Base-by-base conservation (phyloP, 257 asterid genomes). In the Buddleja alternifolia region DNA sequence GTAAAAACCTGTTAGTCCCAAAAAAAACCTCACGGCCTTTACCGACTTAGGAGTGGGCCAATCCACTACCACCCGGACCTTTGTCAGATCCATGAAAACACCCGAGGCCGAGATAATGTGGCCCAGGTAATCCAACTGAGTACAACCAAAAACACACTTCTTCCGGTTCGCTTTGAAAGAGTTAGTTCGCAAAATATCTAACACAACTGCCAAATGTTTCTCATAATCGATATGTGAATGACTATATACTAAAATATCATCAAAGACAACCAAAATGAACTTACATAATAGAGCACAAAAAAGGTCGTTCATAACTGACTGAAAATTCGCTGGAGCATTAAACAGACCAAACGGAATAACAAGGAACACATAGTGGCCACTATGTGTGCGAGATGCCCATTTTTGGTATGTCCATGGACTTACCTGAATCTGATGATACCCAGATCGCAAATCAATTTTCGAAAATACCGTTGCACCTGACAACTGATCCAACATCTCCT, bases 321-420 rank as follows among this genome's bases (percentile, higher is more conserved):
- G 69, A 19, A 63, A 63, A 6, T 39, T 63, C 0, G 39, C 52
- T 0, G 58, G 69, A 2, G 69, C 69, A 21, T 63, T 63, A 1
- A 39, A 36, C 23, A 51, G 21, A 10, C 57, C n/a, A n/a, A n/a
- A n/a, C n/a, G n/a, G n/a, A n/a, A n/a, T n/a, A n/a, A n/a, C n/a
- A n/a, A n/a, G n/a, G n/a, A n/a, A n/a, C n/a, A n/a, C n/a, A n/a
- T n/a, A n/a, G n/a, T n/a, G n/a, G n/a, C n/a, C n/a, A n/a, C 57
- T 51, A 21, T 51, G 57, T 11, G 57, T 51, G 23, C 57, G 10
- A 21, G 15, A 51, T 11, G 57, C 23, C n/a, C n/a, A n/a, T n/a
- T n/a, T n/a, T n/a, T n/a, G n/a, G n/a, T n/a, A n/a, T n/a, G n/a
- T n/a, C n/a, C n/a, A n/a, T n/a, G n/a, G n/a, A n/a, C n/a, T n/a